A percentile compares a stretch with the other conserved stretches of the same genome.
phyloP scores from a whole-genome alignment of 306 rosid genomes.

The Quercus variabilis region DNA sequence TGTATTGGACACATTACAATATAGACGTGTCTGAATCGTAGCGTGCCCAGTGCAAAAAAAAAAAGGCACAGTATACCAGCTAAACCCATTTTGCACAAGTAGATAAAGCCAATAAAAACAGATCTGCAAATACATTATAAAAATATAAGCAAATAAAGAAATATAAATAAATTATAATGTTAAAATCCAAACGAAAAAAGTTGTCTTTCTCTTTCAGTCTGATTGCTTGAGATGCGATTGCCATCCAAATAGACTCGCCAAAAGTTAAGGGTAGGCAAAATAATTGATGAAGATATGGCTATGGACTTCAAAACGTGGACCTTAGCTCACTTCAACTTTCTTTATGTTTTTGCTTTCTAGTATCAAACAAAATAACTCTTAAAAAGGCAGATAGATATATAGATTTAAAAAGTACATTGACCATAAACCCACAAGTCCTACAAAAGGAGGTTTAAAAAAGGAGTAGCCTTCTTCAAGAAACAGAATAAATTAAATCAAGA shows the following conservation, averaged over 20 bases:
- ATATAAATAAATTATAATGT: no score
- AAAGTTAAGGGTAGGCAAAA: not conserved
- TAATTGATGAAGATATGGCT: not conserved
- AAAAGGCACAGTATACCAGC: no score
- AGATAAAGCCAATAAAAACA: no score
- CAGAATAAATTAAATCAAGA: no score
- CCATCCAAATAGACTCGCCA: not conserved
- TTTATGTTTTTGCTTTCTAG: constrained; percentile 11
- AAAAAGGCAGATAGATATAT: not conserved
- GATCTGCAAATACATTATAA: no score
- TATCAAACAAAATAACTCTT: not conserved
- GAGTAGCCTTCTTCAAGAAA: no score
- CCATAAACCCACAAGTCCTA: not conserved
- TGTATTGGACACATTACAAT: no score
- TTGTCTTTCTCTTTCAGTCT: no score
- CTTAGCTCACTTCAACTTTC: not conserved
- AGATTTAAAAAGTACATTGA: not conserved
- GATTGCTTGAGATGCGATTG: not conserved
- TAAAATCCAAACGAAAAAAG: no score
- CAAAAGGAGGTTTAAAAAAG: not conserved
- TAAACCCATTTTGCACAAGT: no score
- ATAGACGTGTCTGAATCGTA: rapidly evolving
- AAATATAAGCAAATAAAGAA: no score
- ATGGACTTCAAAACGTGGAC: not conserved
- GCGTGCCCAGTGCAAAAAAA: no score